phyloP scores from a whole-genome alignment of 257 asterid species.

The Solanum bukasovii region DNA sequence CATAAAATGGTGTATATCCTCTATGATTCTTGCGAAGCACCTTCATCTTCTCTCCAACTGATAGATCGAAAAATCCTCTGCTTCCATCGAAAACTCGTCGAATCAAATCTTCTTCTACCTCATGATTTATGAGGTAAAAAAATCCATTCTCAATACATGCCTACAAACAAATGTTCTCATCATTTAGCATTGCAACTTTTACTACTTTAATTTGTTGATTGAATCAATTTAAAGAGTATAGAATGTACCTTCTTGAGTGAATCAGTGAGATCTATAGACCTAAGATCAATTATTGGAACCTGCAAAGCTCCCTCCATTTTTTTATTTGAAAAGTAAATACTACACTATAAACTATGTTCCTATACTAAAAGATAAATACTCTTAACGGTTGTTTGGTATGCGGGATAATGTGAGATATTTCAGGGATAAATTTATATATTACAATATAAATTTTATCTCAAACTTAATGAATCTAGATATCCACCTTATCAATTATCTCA shows the following conservation, averaged over 20 bases:
- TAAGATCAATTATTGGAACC: not conserved
- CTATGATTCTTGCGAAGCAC: conserved; percentile 24
- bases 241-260: not conserved
- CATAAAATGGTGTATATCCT: conserved; percentile 40
- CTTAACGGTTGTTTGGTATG: not conserved
- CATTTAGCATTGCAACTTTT: not conserved
- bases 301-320: not conserved
- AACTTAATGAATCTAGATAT: not conserved
- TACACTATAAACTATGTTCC: not conserved
- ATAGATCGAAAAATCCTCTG: conserved; percentile 26
- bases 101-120: conserved; percentile 31
- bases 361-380: not conserved
- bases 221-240: not conserved
- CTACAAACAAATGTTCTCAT: not conserved
- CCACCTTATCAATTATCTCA: not conserved
- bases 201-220: not conserved
- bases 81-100: conserved; percentile 25
- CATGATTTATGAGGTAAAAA: conserved; percentile 31
- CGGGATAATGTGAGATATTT: not conserved
- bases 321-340: not conserved
- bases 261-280: not conserved
- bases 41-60: conserved; percentile 34
- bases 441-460: not conserved
- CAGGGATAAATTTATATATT: too few relatives aligned
- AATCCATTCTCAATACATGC: not conserved